Evolutionary conservation across 768 basidiomycete genomes (phyloP).

Genomic region (Mycena floridula): DNA sequence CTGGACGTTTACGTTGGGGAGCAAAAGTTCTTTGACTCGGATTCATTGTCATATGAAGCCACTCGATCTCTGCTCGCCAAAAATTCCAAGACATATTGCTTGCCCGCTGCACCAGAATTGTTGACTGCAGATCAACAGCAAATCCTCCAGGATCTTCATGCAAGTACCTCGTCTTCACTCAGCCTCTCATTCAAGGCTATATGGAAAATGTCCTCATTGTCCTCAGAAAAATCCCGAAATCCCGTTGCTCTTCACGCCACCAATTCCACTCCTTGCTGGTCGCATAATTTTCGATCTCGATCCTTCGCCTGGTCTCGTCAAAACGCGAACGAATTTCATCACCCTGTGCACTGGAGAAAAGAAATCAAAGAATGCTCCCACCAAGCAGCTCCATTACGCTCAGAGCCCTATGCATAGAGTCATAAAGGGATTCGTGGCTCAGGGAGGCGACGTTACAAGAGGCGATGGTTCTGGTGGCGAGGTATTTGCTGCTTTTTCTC

Average conservation of each 20-base stretch:
- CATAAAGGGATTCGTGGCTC: constrained; percentile 42
- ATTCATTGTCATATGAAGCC: constrained; percentile 22
- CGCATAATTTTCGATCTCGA: constrained; percentile 36
- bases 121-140: constrained; percentile 38
- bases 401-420: constrained; percentile 40
- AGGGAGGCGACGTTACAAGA: constrained; percentile 49
- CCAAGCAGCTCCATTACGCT: constrained; percentile 37
- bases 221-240: constrained; percentile 19
- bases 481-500: constrained; percentile 23
- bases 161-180: constrained; percentile 12
- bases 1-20: constrained; percentile 41
- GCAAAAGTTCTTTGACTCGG: constrained; percentile 15
- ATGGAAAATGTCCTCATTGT: constrained; percentile 1
- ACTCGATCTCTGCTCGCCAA: constrained; percentile 26
- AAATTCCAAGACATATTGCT: constrained; percentile 34
- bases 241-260: constrained; percentile 26
- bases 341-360: constrained; percentile 41
- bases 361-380: constrained; percentile 38
- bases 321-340: constrained; percentile 42
- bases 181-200: background rate
- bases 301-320: constrained; percentile 30
- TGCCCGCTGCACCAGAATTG: constrained; percentile 30
- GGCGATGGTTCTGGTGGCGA: constrained; percentile 50
- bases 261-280: constrained; percentile 31
- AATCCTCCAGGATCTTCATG: constrained; percentile 29